phyloP scores from a whole-genome alignment of 805 yeast genomes.

The Candida oleophila region DNA sequence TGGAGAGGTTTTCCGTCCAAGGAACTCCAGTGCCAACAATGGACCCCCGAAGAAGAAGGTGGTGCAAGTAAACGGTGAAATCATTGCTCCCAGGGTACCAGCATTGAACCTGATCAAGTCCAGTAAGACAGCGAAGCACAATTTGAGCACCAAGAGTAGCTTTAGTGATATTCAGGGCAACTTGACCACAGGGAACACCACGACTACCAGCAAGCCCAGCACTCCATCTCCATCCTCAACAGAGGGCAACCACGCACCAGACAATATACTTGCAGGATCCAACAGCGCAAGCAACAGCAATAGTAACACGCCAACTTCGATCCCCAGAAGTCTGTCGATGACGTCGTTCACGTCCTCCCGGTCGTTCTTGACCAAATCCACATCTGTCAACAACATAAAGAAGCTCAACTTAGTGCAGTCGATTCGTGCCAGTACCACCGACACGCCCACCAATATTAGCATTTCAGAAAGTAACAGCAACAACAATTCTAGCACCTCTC shows the following conservation, averaged over 20 bases:
- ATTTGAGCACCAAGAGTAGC: background rate
- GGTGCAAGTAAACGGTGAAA: background rate
- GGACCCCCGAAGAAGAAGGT: slow-evolving; percentile 29
- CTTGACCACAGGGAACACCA: background rate
- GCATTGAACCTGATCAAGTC: background rate
- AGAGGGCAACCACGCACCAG: background rate
- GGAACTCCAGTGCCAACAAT: slow-evolving; percentile 41
- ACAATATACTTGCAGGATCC: slow-evolving; percentile 10
- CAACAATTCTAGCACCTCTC: background rate
- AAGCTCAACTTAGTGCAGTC: slow-evolving; percentile 20
- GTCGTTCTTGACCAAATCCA: slow-evolving; percentile 13
- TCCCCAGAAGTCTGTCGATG: slow-evolving; percentile 10
- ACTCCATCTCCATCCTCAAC: slow-evolving; percentile 4
- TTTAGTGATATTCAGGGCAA: background rate
- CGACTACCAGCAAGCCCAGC: slow-evolving; percentile 1
- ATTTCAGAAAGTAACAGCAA: background rate
- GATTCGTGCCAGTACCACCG: slow-evolving; percentile 21
- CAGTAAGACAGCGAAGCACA: background rate
- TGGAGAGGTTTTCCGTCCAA: slow-evolving; percentile 53
- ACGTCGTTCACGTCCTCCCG: slow-evolving; percentile 11
- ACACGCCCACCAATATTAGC: slow-evolving; percentile 26
- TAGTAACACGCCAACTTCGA: slow-evolving; percentile 7
- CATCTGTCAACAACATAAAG: slow-evolving; percentile 13
- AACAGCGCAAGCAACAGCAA: slow-evolving; percentile 1
- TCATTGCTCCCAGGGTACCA: background rate